Conservation (phyloP, 1,139 yeast genomes). For the Yamadazyma sp. region DNA sequence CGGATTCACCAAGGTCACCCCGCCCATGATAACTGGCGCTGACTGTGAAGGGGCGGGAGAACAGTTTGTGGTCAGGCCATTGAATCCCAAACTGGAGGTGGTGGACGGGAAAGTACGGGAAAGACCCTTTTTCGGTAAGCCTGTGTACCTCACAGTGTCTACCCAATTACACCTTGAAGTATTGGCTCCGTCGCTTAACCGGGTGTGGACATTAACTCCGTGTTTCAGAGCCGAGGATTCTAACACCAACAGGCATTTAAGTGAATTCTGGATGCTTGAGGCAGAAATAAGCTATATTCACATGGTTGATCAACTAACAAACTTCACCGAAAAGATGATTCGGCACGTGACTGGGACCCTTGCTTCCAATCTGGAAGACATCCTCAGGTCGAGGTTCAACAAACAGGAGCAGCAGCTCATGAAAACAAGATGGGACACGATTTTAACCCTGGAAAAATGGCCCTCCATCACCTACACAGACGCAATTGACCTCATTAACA, state of each 20-base stretch:
- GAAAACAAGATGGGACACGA: conserved; percentile 34
- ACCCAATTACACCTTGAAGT: conserved; percentile 91
- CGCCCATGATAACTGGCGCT: conserved; percentile 83
- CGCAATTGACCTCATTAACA: conserved; percentile 54
- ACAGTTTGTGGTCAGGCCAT: conserved; percentile 57
- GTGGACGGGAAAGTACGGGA: conserved; percentile 19
- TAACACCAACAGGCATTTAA: conserved; percentile 85
- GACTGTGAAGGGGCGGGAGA: conserved; percentile 99
- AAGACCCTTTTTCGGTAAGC: conserved; percentile 59
- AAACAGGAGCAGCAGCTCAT: conserved; percentile 28
- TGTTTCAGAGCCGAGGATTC: conserved; percentile 93
- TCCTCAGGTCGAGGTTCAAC: conserved; percentile 41
- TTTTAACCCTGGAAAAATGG: conserved; percentile 50
- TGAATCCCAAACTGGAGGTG: conserved; percentile 13
- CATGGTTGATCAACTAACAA: conserved; percentile 58
- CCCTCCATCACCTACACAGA: conserved; percentile 69
- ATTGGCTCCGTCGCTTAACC: conserved; percentile 65
- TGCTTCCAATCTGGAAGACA: conserved; percentile 36
- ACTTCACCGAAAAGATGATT: conserved; percentile 69
- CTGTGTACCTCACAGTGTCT: conserved; percentile 80
- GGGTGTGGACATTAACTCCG: conserved; percentile 90
- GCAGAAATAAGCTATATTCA: conserved; percentile 78
- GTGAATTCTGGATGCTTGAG: conserved; percentile 98
- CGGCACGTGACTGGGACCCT: conserved; percentile 49
- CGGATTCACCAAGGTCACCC: conserved; percentile 70